phyloP scores from a whole-genome alignment of 192 early-diverging fungal species.

The Phycomyces blakesleeanus region DNA sequence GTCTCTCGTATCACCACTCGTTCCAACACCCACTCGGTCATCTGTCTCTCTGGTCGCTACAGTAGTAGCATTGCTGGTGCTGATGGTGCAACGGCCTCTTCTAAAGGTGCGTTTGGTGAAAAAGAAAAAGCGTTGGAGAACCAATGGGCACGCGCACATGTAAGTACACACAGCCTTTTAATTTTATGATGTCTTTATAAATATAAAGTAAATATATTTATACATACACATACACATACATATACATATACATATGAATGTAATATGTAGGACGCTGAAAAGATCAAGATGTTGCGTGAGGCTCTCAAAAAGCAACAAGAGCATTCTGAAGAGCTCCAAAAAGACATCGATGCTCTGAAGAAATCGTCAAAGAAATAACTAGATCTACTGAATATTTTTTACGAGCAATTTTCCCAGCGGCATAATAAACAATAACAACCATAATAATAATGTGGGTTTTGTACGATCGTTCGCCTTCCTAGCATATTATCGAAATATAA shows the following conservation, averaged over 20 bases:
- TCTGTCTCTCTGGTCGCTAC: no score
- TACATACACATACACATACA: neutral
- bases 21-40: no score
- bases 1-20: no score
- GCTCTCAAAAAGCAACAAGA: conserved; percentile 33
- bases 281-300: conserved; percentile 33
- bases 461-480: no score
- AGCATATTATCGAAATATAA: no score
- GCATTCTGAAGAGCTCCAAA: conserved; percentile 21
- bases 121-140: conserved; percentile 42
- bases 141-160: conserved; percentile 34
- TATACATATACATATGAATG: neutral
- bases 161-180: no score
- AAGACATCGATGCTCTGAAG: conserved; percentile 26
- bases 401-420: no score
- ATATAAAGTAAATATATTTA: no score
- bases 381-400: no score
- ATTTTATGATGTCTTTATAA: no score
- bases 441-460: no score
- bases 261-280: conserved; percentile 30
- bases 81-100: conserved; percentile 26
- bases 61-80: neutral
- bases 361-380: neutral
- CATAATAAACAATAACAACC: no score
- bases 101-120: conserved; percentile 24